phyloP scores from a whole-genome alignment of 2,329 filamentous ascomycete species.

The Metarhizium rileyi region DNA sequence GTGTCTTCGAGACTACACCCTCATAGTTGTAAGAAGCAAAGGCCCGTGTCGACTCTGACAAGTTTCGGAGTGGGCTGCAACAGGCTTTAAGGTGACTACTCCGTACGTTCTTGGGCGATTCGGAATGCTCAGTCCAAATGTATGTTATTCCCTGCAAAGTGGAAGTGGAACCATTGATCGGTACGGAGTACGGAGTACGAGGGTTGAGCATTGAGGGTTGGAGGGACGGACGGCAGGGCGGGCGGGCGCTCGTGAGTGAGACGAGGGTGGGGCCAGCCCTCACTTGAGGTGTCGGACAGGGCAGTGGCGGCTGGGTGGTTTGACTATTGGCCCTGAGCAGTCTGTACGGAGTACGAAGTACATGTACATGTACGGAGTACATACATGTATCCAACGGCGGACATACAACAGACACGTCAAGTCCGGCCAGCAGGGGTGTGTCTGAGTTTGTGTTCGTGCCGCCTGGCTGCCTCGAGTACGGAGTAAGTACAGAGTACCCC shows the following conservation, averaged over 20 bases:
- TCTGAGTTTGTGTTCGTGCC: not conserved
- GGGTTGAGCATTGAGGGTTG: not conserved
- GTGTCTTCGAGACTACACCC: not conserved
- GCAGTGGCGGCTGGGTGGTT: too few species aligned
- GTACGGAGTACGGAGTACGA: conserved; percentile 2
- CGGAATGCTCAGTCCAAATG: not conserved
- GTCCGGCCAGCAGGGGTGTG: not conserved
- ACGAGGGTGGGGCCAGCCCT: conserved; percentile 2
- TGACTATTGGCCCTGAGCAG: too few species aligned
- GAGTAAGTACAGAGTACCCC: too few species aligned
- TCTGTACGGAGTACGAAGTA: too few species aligned
- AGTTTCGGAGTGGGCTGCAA: not conserved
- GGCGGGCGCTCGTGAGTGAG: not conserved
- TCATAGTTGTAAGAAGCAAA: not conserved
- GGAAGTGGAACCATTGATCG: too few species aligned
- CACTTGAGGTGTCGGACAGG: not conserved
- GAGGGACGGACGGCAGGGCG: not conserved
- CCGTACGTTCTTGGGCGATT: not conserved
- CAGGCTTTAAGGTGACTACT: not conserved
- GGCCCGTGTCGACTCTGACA: not conserved
- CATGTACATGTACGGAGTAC: too few species aligned
- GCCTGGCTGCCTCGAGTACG: not conserved
- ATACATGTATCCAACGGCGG: too few species aligned
- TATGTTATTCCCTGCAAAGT: not conserved
- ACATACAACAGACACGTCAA: not conserved